These are phyloP conservation scores for Lobosporangium transversale DNA, from an alignment of 192 early-diverging fungal species.

Conservation along the genomic window DNA sequence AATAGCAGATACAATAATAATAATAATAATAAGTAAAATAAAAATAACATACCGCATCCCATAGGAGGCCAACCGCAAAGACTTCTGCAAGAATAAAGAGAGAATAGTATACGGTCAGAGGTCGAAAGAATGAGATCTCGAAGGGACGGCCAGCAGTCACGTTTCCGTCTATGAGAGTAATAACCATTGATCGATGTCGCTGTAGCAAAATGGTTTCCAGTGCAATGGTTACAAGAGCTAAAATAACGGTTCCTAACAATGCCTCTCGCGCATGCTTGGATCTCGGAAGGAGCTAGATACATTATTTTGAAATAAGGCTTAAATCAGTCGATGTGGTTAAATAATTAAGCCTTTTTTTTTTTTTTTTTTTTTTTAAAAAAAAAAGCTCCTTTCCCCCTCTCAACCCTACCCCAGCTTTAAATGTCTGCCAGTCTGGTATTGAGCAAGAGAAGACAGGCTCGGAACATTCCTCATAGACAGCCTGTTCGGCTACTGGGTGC, in stretches of 20 bases:
- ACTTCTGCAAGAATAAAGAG: slow-evolving; percentile 40
- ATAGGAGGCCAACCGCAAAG: slow-evolving; percentile 38
- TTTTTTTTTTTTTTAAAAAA: neutral
- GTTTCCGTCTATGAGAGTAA: neutral
- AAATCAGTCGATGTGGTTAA: neutral
- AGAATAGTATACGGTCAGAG: slow-evolving; percentile 31
- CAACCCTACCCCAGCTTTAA: slow-evolving; percentile 26
- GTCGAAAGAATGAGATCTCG: slow-evolving; percentile 39
- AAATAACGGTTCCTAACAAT: slow-evolving; percentile 16
- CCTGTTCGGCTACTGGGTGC: neutral
- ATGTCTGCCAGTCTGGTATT: slow-evolving; percentile 17
- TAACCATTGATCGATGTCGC: slow-evolving; percentile 15
- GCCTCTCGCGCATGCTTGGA: slow-evolving; percentile 29
- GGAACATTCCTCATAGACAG: neutral
- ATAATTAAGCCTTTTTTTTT: neutral
- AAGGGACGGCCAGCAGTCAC: slow-evolving; percentile 2
- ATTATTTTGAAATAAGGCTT: too few relatives aligned
- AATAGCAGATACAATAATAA: neutral
- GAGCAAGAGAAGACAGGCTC: slow-evolving; percentile 2
- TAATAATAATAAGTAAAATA: too few relatives aligned
- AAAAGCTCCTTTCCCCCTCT: too few relatives aligned
- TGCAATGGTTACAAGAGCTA: slow-evolving; percentile 22
- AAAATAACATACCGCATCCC: slow-evolving; percentile 40
- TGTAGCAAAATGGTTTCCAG: slow-evolving; percentile 27
- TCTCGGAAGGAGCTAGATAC: slow-evolving; percentile 26